These are phyloP conservation scores for Camellia granthamiana DNA, from an alignment of 148 eudicot species.

Conservation along the genomic window DNA sequence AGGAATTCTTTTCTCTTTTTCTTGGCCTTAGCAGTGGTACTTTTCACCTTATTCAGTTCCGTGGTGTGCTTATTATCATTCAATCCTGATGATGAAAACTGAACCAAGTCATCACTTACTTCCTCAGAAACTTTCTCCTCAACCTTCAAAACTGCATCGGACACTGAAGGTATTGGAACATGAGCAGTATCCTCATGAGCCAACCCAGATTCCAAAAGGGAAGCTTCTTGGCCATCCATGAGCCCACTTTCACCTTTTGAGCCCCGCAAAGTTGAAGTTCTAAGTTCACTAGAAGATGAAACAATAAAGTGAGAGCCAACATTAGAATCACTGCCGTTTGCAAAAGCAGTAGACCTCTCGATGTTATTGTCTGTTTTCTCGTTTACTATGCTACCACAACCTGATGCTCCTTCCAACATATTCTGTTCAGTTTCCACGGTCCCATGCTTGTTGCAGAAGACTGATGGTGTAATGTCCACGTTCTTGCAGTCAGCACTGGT, in stretches of 20 bases:
- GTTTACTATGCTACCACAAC: too few relatives aligned
- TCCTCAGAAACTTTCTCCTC: conserved; percentile 13
- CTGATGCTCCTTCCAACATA: too few relatives aligned
- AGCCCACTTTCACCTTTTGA: conserved; percentile 17
- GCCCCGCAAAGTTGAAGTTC: conserved; percentile 15
- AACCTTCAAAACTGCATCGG: conserved; percentile 25
- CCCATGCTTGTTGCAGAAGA: too few relatives aligned
- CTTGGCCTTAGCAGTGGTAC: conserved; percentile 31
- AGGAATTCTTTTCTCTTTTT: conserved; percentile 63
- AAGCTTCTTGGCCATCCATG: conserved; percentile 22
- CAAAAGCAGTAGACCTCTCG: too few relatives aligned
- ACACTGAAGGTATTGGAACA: conserved; percentile 25
- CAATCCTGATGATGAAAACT: conserved; percentile 35
- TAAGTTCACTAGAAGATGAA: conserved; percentile 18
- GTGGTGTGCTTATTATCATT: conserved; percentile 30
- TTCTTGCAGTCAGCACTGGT: too few relatives aligned
- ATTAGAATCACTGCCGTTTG: too few relatives aligned
- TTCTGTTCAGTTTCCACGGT: too few relatives aligned
- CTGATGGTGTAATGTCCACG: too few relatives aligned
- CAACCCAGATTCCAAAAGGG: conserved; percentile 21
- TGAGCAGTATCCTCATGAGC: conserved; percentile 28
- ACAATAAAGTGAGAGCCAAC: conserved; percentile 1
- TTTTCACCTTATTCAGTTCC: conserved; percentile 50
- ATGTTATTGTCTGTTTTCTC: too few relatives aligned
- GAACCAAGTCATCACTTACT: conserved; percentile 27